Percentiles rank a stretch among this genome's conserved stretches.
phyloP scores from a whole-genome alignment of 306 rosid species.

The Vigna mungo region DNA sequence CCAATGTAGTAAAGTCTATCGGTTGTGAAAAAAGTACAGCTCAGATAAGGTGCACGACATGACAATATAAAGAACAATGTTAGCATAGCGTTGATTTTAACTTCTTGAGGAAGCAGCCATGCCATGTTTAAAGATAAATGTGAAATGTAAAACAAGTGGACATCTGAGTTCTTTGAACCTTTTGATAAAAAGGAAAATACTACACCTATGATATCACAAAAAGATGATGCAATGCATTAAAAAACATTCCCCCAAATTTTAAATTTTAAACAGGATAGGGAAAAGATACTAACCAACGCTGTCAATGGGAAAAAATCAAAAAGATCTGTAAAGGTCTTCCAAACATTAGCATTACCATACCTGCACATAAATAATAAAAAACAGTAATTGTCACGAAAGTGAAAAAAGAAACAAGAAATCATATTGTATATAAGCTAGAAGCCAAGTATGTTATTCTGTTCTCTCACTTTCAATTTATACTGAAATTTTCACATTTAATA shows the following conservation, averaged over 20 bases:
- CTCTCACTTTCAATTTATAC: conserved; percentile 24
- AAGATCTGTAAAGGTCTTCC: conserved; percentile 99
- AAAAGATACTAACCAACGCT: conserved; percentile 83
- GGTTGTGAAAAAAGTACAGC: background rate
- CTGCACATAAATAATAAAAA: conserved; percentile 55
- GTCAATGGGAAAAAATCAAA: conserved; percentile 97
- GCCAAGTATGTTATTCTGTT: conserved; percentile 9
- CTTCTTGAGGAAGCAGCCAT: conserved; percentile 25
- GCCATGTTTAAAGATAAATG: conserved; percentile 5
- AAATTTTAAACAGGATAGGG: conserved; percentile 14
- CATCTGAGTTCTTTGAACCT: conserved; percentile 12
- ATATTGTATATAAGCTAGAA: conserved; percentile 30
- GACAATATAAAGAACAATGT: background rate
- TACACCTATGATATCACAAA: conserved; percentile 27
- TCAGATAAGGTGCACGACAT: conserved; percentile 1
- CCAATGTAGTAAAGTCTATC: conserved; percentile 17
- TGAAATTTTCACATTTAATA: background rate
- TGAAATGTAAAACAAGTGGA: background rate
- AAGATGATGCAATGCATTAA: conserved; percentile 12
- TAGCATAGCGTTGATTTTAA: conserved; percentile 17
- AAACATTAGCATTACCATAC: conserved; percentile 96
- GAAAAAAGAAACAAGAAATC: conserved; percentile 17
- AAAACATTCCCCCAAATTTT: background rate
- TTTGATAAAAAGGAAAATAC: background rate
- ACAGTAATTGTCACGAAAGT: conserved; percentile 26